phyloP scores from a whole-genome alignment of 163 green algal species.

The Prototheca wickerhamii region DNA sequence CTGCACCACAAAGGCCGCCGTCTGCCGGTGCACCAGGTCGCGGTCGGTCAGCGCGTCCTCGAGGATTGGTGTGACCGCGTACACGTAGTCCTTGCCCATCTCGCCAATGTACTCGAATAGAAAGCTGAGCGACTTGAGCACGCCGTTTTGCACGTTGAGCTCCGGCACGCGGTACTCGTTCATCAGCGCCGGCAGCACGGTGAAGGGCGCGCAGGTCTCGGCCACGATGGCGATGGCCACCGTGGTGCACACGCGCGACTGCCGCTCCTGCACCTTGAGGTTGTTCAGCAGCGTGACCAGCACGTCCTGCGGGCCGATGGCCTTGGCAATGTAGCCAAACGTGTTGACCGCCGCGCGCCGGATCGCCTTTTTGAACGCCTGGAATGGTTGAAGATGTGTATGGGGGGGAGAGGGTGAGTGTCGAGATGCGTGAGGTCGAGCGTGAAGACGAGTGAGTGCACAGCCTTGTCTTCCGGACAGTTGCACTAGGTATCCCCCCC shows the following conservation, averaged over 20 bases:
- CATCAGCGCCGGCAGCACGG: conserved; percentile 96
- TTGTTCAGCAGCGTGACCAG: conserved; percentile 99
- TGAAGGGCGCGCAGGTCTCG: conserved; percentile 98
- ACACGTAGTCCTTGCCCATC: conserved; percentile 92
- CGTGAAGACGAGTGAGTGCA: not conserved
- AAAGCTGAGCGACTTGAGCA: conserved; percentile 95
- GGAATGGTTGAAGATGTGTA: not conserved
- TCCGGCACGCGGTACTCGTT: conserved; percentile 98
- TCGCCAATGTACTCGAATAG: conserved; percentile 99
- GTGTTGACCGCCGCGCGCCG: conserved; percentile 91
- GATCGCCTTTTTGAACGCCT: conserved; percentile 35
- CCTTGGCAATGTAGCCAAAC: conserved; percentile 99
- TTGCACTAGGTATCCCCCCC: not conserved
- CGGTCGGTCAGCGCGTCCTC: conserved; percentile 93
- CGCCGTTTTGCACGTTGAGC: conserved; percentile 98
- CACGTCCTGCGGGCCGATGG: conserved; percentile 96
- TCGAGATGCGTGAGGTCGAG: not conserved
- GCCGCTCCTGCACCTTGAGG: conserved; percentile 98
- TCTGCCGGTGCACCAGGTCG: conserved; percentile 91
- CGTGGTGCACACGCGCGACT: conserved; percentile 98
- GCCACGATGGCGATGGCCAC: conserved; percentile 99
- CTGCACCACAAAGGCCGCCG: conserved; percentile 77
- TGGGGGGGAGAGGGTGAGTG: not conserved
- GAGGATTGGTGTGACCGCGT: conserved; percentile 86
- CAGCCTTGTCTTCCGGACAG: not conserved